A percentile compares a stretch with the other conserved stretches of the same genome.
Conservation (phyloP, 2,329 filamentous ascomycete species). For the Nemania sp. region DNA sequence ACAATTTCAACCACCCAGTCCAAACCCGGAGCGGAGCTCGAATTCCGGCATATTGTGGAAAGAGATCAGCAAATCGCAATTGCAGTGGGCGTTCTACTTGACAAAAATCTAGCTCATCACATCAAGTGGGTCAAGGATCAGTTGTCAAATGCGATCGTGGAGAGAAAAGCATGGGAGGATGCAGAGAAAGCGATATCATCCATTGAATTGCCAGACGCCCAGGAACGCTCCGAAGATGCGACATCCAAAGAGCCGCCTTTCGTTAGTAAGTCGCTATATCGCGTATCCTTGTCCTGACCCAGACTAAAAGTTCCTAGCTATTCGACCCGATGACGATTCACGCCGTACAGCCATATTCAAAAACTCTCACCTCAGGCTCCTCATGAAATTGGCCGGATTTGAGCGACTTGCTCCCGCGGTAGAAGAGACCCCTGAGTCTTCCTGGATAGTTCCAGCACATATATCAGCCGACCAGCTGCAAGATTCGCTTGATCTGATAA, state of each 20-base stretch:
- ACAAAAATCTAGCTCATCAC: conserved; percentile 75
- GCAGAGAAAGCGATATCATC: conserved; percentile 64
- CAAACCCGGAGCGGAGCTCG: conserved; percentile 76
- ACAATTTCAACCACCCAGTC: conserved; percentile 62
- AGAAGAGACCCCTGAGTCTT: conserved; percentile 74
- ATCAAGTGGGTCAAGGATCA: conserved; percentile 81
- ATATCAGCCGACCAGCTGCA: conserved; percentile 67
- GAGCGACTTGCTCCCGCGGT: conserved; percentile 56
- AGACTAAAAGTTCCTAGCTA: conserved; percentile 48
- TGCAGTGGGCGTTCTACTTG: conserved; percentile 76
- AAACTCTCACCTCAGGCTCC: conserved; percentile 81
- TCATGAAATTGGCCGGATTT: conserved; percentile 77
- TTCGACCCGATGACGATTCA: conserved; percentile 67
- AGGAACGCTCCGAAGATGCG: conserved; percentile 30
- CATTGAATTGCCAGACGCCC: conserved; percentile 39
- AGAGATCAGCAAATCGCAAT: conserved; percentile 75
- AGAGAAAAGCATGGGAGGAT: conserved; percentile 78
- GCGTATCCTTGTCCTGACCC: not conserved
- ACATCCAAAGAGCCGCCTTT: conserved; percentile 48
- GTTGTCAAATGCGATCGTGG: conserved; percentile 67
- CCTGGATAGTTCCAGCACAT: conserved; percentile 75
- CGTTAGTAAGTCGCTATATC: conserved; percentile 53
- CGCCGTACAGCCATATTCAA: conserved; percentile 80
- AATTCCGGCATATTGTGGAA: conserved; percentile 74
- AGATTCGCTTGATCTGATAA: conserved; percentile 71